Evolutionary conservation across 108 stramenopile species (phyloP).

Genomic region (Conticribra weissflogii): DNA sequence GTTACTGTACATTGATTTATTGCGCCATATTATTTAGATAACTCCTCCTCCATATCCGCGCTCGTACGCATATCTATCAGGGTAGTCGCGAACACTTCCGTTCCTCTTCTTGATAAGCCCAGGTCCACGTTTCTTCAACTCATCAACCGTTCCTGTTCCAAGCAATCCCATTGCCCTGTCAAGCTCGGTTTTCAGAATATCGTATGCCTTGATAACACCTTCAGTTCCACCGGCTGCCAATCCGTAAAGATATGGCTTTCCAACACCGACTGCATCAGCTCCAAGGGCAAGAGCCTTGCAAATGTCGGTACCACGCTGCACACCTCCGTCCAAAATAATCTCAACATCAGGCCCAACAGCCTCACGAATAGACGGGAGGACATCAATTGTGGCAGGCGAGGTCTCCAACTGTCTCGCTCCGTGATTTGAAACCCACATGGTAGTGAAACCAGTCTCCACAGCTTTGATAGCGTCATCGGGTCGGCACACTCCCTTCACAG

Average conservation of each 20-base stretch:
- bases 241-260: constrained; percentile 96
- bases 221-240: constrained; percentile 90
- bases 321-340: constrained; percentile 97
- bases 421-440: constrained; percentile 98
- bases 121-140: constrained; percentile 90
- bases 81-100: constrained; percentile 81
- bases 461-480: constrained; percentile 94
- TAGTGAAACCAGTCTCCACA: constrained; percentile 92
- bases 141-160: constrained; percentile 85
- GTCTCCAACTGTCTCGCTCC: constrained; percentile 98
- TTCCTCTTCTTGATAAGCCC: constrained; percentile 82
- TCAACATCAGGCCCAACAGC: constrained; percentile 93
- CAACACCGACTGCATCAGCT: constrained; percentile 94
- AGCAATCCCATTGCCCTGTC: constrained; percentile 92
- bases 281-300: constrained; percentile 96
- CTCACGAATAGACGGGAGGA: constrained; percentile 92
- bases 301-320: constrained; percentile 97
- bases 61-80: constrained; percentile 85
- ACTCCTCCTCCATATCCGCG: constrained; percentile 93
- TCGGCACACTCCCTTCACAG: constrained; percentile 95
- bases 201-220: constrained; percentile 88
- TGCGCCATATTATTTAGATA: no score
- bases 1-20: no score
- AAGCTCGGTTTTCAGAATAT: constrained; percentile 85
- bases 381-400: constrained; percentile 93